Conservation (phyloP, 2,329 filamentous ascomycete species). For the Waltergamsia citrina region DNA sequence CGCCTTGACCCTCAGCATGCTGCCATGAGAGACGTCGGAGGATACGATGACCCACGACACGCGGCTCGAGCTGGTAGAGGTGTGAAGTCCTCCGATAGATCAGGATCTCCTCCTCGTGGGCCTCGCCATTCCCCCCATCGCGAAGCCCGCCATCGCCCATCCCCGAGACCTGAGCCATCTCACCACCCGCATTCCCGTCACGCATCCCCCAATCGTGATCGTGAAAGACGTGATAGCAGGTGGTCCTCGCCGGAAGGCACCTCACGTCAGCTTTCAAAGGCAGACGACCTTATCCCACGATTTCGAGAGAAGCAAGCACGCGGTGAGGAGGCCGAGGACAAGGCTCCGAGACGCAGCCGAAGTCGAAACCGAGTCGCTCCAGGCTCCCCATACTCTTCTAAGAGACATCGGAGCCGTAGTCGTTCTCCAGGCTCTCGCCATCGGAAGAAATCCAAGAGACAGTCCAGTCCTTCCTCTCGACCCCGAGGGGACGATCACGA, state of each 20-base stretch:
- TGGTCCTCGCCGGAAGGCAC: constrained; percentile 13
- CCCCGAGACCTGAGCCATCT: constrained; percentile 17
- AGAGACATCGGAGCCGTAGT: constrained; percentile 31
- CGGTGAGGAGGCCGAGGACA: constrained; percentile 17
- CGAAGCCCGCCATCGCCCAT: constrained; percentile 20
- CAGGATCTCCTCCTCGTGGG: constrained; percentile 20
- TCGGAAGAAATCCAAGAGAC: constrained; percentile 28
- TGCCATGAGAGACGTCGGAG: constrained; percentile 29
- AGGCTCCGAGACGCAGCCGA: constrained; percentile 21
- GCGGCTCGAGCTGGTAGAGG: constrained; percentile 24
- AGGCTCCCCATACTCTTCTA: constrained; percentile 26
- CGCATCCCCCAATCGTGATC: constrained; percentile 27
- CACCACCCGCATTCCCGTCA: constrained; percentile 21
- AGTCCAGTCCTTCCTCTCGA: constrained; percentile 22
- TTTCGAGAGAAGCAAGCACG: constrained; percentile 19
- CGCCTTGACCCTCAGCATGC: constrained; percentile 28
- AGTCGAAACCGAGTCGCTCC: constrained; percentile 19
- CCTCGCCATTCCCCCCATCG: constrained; percentile 17
- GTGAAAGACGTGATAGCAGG: constrained; percentile 21
- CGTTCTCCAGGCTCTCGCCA: constrained; percentile 24
- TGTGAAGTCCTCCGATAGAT: constrained; percentile 18
- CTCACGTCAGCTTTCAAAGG: constrained; percentile 15
- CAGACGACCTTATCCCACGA: constrained; percentile 27
- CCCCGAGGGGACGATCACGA: constrained; percentile 29
- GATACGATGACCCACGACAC: constrained; percentile 25